phyloP scores from a whole-genome alignment of 1,284 basidiomycete species.

The Microstroma glucosiphilum region DNA sequence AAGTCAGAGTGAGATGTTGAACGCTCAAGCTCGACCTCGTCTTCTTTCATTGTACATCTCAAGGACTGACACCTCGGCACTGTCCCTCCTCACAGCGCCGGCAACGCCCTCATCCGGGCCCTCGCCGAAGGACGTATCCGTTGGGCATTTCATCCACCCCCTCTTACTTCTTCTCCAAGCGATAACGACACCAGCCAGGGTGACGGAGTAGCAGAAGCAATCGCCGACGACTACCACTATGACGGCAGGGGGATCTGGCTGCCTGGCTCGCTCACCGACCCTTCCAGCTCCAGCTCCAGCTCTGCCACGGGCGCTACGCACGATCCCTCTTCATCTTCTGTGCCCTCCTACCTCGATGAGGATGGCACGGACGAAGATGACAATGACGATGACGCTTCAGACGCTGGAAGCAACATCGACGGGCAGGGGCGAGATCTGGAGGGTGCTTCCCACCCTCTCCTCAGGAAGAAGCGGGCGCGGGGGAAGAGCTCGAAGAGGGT shows the following conservation, averaged over 20 bases:
- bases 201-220: not conserved
- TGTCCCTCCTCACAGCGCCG: conserved; percentile 57
- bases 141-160: conserved; percentile 63
- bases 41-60: too few relatives aligned
- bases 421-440: not conserved
- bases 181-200: too few relatives aligned
- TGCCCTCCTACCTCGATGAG: conserved; percentile 1
- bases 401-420: conserved; percentile 12
- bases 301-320: too few relatives aligned
- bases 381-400: conserved; percentile 12
- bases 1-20: too few relatives aligned
- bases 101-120: conserved; percentile 63
- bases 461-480: not conserved
- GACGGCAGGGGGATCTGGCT: conserved; percentile 25
- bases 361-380: conserved; percentile 11
- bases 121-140: conserved; percentile 70
- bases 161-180: too few relatives aligned
- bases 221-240: not conserved
- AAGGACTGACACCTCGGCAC: too few relatives aligned
- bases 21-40: too few relatives aligned
- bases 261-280: too few relatives aligned
- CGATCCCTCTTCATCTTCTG: too few relatives aligned
- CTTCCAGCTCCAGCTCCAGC: too few relatives aligned
- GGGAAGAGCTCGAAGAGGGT: not conserved
- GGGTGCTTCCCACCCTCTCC: not conserved